These are phyloP conservation scores for Fraxinus angustifolia DNA, from an alignment of 305 asterid genomes.

Conservation along the genomic window DNA sequence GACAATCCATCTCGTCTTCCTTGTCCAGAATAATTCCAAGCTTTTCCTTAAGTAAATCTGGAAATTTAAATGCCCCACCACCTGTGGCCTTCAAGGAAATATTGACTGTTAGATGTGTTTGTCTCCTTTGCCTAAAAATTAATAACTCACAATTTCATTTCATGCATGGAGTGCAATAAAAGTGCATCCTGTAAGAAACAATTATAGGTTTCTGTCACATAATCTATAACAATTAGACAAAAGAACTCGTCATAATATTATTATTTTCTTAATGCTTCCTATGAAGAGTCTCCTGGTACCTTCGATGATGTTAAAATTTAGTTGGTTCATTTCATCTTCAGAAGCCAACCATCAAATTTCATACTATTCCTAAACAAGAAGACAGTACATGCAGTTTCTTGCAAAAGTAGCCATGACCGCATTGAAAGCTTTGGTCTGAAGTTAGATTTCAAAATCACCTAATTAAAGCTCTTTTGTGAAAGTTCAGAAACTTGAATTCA, in stretches of 20 bases:
- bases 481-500: constrained; percentile 13
- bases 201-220: background rate
- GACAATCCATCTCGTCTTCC: constrained; percentile 93
- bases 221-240: constrained; percentile 4
- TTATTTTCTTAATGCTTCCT: background rate
- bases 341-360: background rate
- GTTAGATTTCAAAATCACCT: constrained; percentile 10
- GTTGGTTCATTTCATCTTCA: background rate
- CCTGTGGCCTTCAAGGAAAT: constrained; percentile 86
- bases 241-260: background rate
- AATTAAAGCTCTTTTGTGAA: background rate
- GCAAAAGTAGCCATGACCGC: background rate
- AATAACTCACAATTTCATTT: background rate
- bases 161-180: constrained; percentile 5
- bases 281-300: background rate
- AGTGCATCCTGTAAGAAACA: background rate
- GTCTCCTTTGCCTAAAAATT: constrained; percentile 4
- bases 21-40: constrained; percentile 83
- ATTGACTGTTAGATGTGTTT: constrained; percentile 13
- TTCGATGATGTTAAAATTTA: background rate
- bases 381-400: background rate
- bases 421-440: constrained; percentile 2
- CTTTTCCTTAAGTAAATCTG: constrained; percentile 78
- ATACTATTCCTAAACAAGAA: background rate
- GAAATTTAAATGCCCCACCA: constrained; percentile 95